Base-by-base conservation (phyloP, 169 alveolate genomes). In the Plasmodium gallinaceum region DNA sequence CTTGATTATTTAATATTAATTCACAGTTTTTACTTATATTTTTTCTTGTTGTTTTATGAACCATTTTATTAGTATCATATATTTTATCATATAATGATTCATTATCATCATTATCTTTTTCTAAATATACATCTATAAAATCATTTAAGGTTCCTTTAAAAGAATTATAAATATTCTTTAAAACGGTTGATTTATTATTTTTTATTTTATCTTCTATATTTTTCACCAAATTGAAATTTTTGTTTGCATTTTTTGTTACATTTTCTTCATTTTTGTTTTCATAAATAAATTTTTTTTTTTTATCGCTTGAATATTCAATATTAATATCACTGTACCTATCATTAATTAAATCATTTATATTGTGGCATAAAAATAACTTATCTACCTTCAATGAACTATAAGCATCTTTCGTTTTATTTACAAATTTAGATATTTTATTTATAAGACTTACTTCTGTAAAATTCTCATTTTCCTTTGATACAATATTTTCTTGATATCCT, bases 61-160 rank as follows among this genome's bases (percentile, higher is more conserved):
- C 4, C 39, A 32, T 32, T 2, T 32, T 32, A 32, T 32, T 2
- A 4, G 39, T 2, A 18, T 51, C 90, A 76, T 52, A 26, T 45
- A 66, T 10, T 60, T 68, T 76, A 58, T 43, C 60, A 48, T 54
- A 45, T 22, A 70, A 65, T 14, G 5, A 43, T 5, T 26, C 85
- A 7, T 18, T 45, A 14, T 75, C 66, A 43, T 18, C 70, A 20
- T 32, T 42, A 42, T 43, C 71, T 43, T 66, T 54, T 24, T 76
- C 65, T 9, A 65, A 5, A 58, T 61, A 78, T 45, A 71, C 80
- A 48, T 74, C 76, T 24, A 62, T 76, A 58, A 76, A 76, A 32
- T 76, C 89, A 51, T 64, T 46, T 39, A 76, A 58, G 42, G 89
- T 62, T 16, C 89, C 76, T 65, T 57, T 64, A 76, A 76, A 64